phyloP scores from a whole-genome alignment of 345 rosid genomes.

The Acer yangbiense region DNA sequence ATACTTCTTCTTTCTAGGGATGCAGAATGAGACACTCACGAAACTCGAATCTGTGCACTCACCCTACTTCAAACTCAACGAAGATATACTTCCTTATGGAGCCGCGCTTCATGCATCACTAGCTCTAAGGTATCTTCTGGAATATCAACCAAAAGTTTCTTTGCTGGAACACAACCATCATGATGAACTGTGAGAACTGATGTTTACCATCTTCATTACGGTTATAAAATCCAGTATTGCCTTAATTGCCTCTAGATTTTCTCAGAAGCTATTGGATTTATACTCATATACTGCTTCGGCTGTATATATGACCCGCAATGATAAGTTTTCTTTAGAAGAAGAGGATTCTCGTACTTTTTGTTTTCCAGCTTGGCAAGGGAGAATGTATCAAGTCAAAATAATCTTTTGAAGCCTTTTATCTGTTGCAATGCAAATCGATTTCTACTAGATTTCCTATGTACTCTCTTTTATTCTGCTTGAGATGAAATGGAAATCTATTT shows the following conservation, averaged over 20 bases:
- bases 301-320: slow-evolving; percentile 1
- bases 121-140: slow-evolving; percentile 62
- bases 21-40: slow-evolving; percentile 48
- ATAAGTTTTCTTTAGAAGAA: neutral
- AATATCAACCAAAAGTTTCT: slow-evolving; percentile 32
- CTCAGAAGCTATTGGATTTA: neutral
- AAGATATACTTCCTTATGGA: slow-evolving; percentile 78
- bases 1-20: slow-evolving; percentile 66
- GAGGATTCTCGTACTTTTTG: neutral
- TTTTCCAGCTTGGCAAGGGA: neutral
- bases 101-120: slow-evolving; percentile 92
- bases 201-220: neutral
- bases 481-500: neutral
- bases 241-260: neutral
- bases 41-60: slow-evolving; percentile 49
- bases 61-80: slow-evolving; percentile 64
- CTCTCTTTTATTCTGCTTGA: neutral
- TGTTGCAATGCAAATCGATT: neutral
- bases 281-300: neutral
- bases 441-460: neutral
- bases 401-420: neutral
- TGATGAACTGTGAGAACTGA: slow-evolving; percentile 65
- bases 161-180: slow-evolving; percentile 25
- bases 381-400: slow-evolving; percentile 6
- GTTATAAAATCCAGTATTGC: neutral